Conservation (phyloP, 106 monocot species). For the Phalaenopsis equestris region DNA sequence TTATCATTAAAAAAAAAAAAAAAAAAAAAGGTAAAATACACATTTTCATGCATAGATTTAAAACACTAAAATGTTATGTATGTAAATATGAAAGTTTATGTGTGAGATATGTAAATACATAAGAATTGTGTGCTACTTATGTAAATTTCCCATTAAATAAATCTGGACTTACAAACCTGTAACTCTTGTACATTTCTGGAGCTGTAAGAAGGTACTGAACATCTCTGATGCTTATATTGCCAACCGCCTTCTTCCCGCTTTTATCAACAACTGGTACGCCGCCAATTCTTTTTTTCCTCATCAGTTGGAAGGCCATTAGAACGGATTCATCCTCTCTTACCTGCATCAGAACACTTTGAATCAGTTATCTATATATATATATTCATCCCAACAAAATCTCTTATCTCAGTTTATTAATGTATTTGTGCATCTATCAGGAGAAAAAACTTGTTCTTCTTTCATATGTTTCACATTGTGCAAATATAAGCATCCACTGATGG, state of each 20-base stretch:
- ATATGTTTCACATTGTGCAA: no score
- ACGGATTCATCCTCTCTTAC: conserved; percentile 62
- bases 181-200: conserved; percentile 55
- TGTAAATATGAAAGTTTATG: no score
- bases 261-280: conserved; percentile 72
- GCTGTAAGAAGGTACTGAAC: conserved; percentile 66
- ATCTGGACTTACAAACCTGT: conserved; percentile 34
- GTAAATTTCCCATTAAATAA: background rate
- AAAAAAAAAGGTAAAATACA: no score
- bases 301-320: conserved; percentile 65
- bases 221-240: conserved; percentile 81
- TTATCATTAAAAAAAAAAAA: no score
- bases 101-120: no score
- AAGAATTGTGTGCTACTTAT: no score
- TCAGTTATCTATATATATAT: background rate
- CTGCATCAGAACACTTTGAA: conserved; percentile 17
- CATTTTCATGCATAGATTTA: no score
- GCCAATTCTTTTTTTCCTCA: conserved; percentile 64
- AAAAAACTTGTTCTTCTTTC: no score
- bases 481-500: no score
- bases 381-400: background rate
- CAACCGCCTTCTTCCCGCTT: conserved; percentile 44
- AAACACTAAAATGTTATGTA: no score
- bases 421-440: no score
- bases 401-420: background rate